These are phyloP conservation scores for Petunia hybrid DNA, from an alignment of 305 asterid species.

Conservation along the genomic window DNA sequence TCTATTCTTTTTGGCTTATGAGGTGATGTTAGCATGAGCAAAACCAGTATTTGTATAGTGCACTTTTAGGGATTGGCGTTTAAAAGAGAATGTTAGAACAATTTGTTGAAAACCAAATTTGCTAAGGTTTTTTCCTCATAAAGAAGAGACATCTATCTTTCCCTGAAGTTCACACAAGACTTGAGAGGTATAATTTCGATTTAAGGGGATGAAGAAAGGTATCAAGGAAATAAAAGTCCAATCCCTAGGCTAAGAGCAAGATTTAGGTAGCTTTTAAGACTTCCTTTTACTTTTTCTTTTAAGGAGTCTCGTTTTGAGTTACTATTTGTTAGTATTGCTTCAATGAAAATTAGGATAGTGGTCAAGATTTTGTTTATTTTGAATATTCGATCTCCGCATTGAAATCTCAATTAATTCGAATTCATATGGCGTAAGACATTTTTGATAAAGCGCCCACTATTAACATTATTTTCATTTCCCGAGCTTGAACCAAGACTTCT, in stretches of 20 bases:
- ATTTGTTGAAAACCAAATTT: too few species aligned
- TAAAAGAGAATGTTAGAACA: neutral
- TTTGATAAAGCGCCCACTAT: too few species aligned
- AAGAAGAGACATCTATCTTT: neutral
- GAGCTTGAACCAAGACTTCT: too few species aligned
- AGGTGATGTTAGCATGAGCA: neutral
- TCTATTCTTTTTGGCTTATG: conserved; percentile 34
- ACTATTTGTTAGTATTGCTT: neutral
- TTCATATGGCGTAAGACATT: too few species aligned
- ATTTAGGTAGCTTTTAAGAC: neutral
- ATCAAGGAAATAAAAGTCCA: neutral
- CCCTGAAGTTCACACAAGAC: neutral
- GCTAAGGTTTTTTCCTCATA: neutral
- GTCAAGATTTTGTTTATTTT: neutral
- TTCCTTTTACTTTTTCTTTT: neutral
- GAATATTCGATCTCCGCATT: too few species aligned
- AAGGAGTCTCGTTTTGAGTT: neutral
- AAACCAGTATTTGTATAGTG: neutral
- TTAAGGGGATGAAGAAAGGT: conserved; percentile 2
- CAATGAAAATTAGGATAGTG: neutral
- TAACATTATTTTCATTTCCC: too few species aligned
- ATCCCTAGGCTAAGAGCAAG: neutral
- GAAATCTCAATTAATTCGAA: too few species aligned
- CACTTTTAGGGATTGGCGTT: neutral
- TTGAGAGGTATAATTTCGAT: neutral